These are phyloP conservation scores for Fusarium stilboides DNA, from an alignment of 2,329 filamentous ascomycete species.

Conservation along the genomic window DNA sequence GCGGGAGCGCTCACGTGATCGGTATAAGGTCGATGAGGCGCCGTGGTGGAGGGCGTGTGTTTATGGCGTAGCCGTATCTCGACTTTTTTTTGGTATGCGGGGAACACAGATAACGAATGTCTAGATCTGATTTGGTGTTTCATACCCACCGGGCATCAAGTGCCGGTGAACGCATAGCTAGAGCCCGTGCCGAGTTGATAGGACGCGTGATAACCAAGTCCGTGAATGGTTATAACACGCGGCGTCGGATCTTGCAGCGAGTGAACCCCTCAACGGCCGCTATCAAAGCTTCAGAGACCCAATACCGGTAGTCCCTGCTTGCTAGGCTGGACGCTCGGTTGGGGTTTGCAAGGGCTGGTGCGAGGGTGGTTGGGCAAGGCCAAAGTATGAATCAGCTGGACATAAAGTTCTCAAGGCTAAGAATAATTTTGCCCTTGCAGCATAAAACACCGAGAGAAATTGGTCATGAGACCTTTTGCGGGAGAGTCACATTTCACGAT, in stretches of 20 bases:
- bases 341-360: constrained; percentile 5
- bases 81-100: constrained; percentile 26
- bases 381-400: constrained; percentile 27
- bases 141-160: constrained; percentile 36
- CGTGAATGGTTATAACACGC: constrained; percentile 14
- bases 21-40: constrained; percentile 3
- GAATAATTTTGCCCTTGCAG: constrained; percentile 4
- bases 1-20: constrained; percentile 45
- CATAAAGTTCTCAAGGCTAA: constrained; percentile 7
- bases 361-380: background rate
- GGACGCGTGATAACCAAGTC: constrained; percentile 31
- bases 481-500: constrained; percentile 38
- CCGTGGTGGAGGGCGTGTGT: constrained; percentile 33
- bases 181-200: constrained; percentile 31
- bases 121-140: constrained; percentile 23
- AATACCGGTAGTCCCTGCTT: background rate
- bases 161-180: constrained; percentile 19
- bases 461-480: constrained; percentile 37
- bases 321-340: constrained; percentile 11
- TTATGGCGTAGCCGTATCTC: constrained; percentile 8
- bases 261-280: constrained; percentile 11
- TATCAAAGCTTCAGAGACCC: constrained; percentile 11
- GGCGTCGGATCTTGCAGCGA: constrained; percentile 22
- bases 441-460: constrained; percentile 18
- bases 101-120: constrained; percentile 34